phyloP scores from a whole-genome alignment of 495 filamentous ascomycete species.

The Daldinia vernicosa region DNA sequence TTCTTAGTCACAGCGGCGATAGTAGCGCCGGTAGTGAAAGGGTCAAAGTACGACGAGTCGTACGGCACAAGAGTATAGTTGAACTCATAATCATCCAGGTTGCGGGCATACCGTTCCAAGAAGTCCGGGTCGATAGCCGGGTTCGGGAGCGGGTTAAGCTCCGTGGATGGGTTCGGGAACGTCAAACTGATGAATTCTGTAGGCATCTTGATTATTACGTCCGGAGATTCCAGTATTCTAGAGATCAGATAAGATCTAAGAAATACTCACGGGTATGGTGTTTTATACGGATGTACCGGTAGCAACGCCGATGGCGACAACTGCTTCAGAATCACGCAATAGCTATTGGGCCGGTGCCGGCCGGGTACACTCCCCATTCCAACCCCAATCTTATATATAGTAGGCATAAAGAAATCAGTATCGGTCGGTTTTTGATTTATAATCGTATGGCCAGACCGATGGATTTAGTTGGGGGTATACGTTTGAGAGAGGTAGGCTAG shows the following conservation, averaged over 20 bases:
- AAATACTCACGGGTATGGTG: neutral
- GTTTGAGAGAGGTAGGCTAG: neutral
- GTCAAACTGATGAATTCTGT: constrained; percentile 65
- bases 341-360: constrained; percentile 36
- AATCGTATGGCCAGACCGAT: constrained; percentile 16
- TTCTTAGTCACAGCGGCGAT: constrained; percentile 62
- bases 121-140: constrained; percentile 58
- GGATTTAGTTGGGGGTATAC: constrained; percentile 1
- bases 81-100: constrained; percentile 62
- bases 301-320: constrained; percentile 33
- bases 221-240: constrained; percentile 3
- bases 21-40: constrained; percentile 61
- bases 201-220: constrained; percentile 52
- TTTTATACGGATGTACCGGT: constrained; percentile 28
- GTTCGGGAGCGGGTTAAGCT: constrained; percentile 59
- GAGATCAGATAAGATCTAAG: neutral
- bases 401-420: neutral
- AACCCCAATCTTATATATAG: constrained; percentile 24
- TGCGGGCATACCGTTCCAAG: constrained; percentile 58
- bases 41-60: constrained; percentile 60
- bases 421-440: constrained; percentile 28
- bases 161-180: constrained; percentile 60
- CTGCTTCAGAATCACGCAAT: constrained; percentile 42
- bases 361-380: constrained; percentile 25
- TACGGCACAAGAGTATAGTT: constrained; percentile 66